A percentile compares a stretch with the other conserved stretches of the same genome.
phyloP scores from a whole-genome alignment of 768 basidiomycete species.

The Tubosaeta sp. region DNA sequence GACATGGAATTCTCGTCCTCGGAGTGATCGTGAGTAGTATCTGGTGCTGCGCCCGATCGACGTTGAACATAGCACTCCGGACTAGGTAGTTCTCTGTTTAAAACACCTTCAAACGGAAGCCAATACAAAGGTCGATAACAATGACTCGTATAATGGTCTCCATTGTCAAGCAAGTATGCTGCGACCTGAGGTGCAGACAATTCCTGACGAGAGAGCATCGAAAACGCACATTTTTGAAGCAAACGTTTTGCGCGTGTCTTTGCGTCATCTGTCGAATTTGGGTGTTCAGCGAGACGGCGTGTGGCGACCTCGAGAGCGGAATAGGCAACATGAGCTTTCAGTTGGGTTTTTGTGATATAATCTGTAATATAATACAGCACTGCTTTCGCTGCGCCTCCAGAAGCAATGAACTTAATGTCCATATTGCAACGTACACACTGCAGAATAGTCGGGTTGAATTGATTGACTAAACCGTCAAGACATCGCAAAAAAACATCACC shows the following conservation, averaged over 20 bases:
- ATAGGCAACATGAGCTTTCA: background rate
- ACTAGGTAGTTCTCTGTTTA: no score
- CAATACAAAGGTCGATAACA: no score
- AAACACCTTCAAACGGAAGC: no score
- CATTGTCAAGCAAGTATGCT: constrained; percentile 24
- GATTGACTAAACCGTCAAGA: background rate
- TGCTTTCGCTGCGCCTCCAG: constrained; percentile 26
- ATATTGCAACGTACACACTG: background rate
- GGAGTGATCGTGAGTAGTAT: no score
- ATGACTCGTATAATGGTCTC: constrained; percentile 18
- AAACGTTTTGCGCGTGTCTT: background rate
- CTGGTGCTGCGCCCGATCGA: no score
- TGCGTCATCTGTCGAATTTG: background rate
- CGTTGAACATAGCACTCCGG: no score
- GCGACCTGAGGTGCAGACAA: constrained; percentile 29
- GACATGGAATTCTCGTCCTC: no score
- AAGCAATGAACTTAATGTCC: constrained; percentile 7
- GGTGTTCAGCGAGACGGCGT: no score
- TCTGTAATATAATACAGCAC: constrained; percentile 33
- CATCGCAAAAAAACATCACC: background rate
- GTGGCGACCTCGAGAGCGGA: background rate
- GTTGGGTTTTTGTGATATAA: constrained; percentile 31
- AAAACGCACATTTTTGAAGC: constrained; percentile 8
- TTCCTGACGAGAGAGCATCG: constrained; percentile 22
- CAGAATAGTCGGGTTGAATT: background rate